Conservation (phyloP, 2,329 filamentous ascomycete genomes). For the Amauroascus verrucosus region DNA sequence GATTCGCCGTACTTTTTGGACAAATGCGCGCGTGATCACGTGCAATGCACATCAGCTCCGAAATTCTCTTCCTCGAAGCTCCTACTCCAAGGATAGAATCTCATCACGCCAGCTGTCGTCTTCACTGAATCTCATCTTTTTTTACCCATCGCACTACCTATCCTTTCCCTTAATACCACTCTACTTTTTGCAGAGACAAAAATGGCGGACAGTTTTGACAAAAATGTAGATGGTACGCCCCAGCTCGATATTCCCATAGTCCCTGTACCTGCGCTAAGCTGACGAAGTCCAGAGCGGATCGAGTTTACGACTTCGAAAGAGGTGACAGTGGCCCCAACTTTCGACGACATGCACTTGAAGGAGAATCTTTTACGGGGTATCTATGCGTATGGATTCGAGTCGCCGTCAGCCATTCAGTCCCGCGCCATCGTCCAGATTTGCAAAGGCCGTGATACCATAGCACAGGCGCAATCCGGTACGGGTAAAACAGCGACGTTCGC, state of each 20-base stretch:
- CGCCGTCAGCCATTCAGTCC: conserved; percentile 92
- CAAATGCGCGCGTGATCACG: neutral
- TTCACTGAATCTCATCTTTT: neutral
- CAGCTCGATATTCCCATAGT: neutral
- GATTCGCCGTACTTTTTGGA: neutral
- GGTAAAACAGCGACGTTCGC: conserved; percentile 96
- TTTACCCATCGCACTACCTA: conserved; percentile 2
- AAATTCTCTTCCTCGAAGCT: neutral
- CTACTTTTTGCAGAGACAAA: conserved; percentile 26
- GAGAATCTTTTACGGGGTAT: conserved; percentile 94
- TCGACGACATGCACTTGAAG: conserved; percentile 94
- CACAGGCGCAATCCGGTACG: conserved; percentile 92
- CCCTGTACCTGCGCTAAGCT: neutral
- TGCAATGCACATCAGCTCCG: neutral
- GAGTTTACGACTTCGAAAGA: conserved; percentile 98
- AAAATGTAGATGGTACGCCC: conserved; percentile 60
- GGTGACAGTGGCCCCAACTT: conserved; percentile 83
- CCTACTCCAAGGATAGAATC: neutral
- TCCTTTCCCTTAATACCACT: neutral
- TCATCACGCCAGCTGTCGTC: neutral
- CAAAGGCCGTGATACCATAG: conserved; percentile 97
- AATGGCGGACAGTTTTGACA: conserved; percentile 91
- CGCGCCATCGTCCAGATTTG: conserved; percentile 97
- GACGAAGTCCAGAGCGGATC: conserved; percentile 59
- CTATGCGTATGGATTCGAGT: conserved; percentile 98